Percentiles rank a stretch among this genome's conserved stretches.
Evolutionary conservation across 1,284 basidiomycete genomes (phyloP).

Genomic region (Inonotus hispidus): DNA sequence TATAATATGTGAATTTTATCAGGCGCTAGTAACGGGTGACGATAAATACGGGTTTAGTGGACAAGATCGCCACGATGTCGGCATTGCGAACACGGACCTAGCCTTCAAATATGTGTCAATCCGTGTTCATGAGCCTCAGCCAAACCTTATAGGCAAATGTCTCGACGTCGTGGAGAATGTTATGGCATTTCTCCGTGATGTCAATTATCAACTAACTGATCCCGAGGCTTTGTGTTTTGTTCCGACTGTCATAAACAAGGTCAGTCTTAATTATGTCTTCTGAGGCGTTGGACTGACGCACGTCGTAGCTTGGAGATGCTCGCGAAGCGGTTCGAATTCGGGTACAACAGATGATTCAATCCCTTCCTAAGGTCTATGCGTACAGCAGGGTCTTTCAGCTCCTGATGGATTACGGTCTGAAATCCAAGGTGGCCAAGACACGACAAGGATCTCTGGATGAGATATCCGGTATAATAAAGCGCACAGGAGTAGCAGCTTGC

Average conservation of each 20-base stretch:
- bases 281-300: slow-evolving; percentile 10
- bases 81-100: slow-evolving; percentile 88
- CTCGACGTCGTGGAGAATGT: slow-evolving; percentile 85
- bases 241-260: slow-evolving; percentile 89
- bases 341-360: slow-evolving; percentile 68
- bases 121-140: slow-evolving; percentile 89
- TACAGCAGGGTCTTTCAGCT: slow-evolving; percentile 88
- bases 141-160: slow-evolving; percentile 85
- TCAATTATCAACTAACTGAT: slow-evolving; percentile 82
- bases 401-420: slow-evolving; percentile 80
- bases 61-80: slow-evolving; percentile 61
- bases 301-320: slow-evolving; percentile 68
- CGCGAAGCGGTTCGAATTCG: slow-evolving; percentile 69
- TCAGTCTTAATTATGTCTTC: slow-evolving; percentile 30
- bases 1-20: slow-evolving; percentile 72
- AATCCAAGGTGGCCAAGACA: slow-evolving; percentile 87
- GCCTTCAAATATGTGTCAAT: slow-evolving; percentile 93
- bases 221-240: slow-evolving; percentile 86
- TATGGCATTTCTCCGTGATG: slow-evolving; percentile 63
- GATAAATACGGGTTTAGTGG: slow-evolving; percentile 48
- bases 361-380: slow-evolving; percentile 75
- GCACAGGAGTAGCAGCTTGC: slow-evolving; percentile 79
- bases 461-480: slow-evolving; percentile 70
- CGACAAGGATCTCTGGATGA: slow-evolving; percentile 85
- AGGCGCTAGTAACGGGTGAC: slow-evolving; percentile 50